phyloP scores from a whole-genome alignment of 257 asterid species.

The Jasminum sambac region DNA sequence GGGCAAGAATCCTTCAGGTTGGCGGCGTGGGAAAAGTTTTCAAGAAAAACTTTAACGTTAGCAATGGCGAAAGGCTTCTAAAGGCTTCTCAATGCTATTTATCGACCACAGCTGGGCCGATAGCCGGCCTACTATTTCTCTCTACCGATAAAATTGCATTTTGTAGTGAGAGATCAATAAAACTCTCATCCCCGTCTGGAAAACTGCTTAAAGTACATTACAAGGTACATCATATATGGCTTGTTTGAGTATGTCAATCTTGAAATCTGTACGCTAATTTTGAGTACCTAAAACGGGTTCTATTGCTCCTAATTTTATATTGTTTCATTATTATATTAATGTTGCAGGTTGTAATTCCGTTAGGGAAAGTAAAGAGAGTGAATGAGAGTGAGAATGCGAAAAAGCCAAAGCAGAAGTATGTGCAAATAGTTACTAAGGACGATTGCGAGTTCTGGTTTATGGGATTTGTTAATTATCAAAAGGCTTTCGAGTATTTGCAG shows the following conservation, averaged over 20 bases:
- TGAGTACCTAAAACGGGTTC: too few relatives aligned
- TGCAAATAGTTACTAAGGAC: slow-evolving; percentile 35
- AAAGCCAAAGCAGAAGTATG: slow-evolving; percentile 34
- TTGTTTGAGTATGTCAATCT: too few relatives aligned
- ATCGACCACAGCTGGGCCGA: slow-evolving; percentile 30
- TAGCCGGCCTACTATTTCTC: slow-evolving; percentile 26
- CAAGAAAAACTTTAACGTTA: slow-evolving; percentile 18
- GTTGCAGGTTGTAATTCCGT: neutral
- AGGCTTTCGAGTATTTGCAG: slow-evolving; percentile 36
- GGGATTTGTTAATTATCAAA: slow-evolving; percentile 51
- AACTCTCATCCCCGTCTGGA: slow-evolving; percentile 20
- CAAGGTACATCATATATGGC: too few relatives aligned
- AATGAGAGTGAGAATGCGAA: slow-evolving; percentile 27
- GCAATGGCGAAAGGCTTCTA: slow-evolving; percentile 27
- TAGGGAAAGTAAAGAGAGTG: slow-evolving; percentile 29
- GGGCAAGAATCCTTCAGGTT: slow-evolving; percentile 12
- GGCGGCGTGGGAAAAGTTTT: slow-evolving; percentile 19
- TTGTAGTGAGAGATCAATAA: slow-evolving; percentile 29
- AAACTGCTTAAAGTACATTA: slow-evolving; percentile 28
- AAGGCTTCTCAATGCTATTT: slow-evolving; percentile 31
- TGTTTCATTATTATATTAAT: too few relatives aligned
- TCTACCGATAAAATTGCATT: slow-evolving; percentile 28
- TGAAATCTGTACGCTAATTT: too few relatives aligned
- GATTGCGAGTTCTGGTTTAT: slow-evolving; percentile 57
- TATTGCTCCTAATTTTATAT: too few relatives aligned